Conservation (phyloP, 495 filamentous ascomycete species). For the Aspergillus panamensis region DNA sequence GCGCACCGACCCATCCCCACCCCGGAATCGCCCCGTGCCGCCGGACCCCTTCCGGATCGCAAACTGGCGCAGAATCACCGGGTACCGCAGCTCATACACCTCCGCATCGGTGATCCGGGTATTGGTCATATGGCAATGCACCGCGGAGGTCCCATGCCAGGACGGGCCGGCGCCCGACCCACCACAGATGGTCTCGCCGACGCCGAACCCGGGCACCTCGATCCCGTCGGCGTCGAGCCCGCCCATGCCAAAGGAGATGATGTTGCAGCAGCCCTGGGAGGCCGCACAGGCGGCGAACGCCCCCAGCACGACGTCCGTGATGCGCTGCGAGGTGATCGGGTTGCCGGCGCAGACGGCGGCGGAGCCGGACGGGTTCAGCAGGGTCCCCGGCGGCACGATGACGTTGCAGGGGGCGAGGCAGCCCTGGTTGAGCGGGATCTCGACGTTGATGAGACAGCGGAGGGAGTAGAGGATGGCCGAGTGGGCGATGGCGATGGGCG, state of each 20-base stretch:
- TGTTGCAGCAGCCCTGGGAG: slow-evolving; percentile 90
- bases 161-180: slow-evolving; percentile 81
- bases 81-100: slow-evolving; percentile 90
- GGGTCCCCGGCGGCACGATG: slow-evolving; percentile 73
- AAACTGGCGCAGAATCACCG: slow-evolving; percentile 81
- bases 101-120: slow-evolving; percentile 95
- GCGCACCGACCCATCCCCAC: slow-evolving; percentile 85
- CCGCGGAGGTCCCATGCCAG: slow-evolving; percentile 86
- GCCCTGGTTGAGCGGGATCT: slow-evolving; percentile 96
- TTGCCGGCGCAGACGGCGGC: slow-evolving; percentile 96
- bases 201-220: slow-evolving; percentile 87
- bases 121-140: slow-evolving; percentile 99
- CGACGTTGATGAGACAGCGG: slow-evolving; percentile 84
- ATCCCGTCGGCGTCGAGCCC: slow-evolving; percentile 70
- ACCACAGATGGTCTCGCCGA: slow-evolving; percentile 96
- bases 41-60: slow-evolving; percentile 64
- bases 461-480: slow-evolving; percentile 96
- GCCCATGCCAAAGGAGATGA: slow-evolving; percentile 53
- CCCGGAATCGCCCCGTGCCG: slow-evolving; percentile 70
- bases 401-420: slow-evolving; percentile 86
- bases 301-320: slow-evolving; percentile 90
- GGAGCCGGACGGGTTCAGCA: slow-evolving; percentile 79
- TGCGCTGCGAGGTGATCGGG: slow-evolving; percentile 84
- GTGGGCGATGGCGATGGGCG: slow-evolving; percentile 89
- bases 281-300: slow-evolving; percentile 90